A percentile compares a stretch with the other conserved stretches of the same genome.
Conservation (phyloP, 2,329 filamentous ascomycete genomes). For the Scytalidium sp. region DNA sequence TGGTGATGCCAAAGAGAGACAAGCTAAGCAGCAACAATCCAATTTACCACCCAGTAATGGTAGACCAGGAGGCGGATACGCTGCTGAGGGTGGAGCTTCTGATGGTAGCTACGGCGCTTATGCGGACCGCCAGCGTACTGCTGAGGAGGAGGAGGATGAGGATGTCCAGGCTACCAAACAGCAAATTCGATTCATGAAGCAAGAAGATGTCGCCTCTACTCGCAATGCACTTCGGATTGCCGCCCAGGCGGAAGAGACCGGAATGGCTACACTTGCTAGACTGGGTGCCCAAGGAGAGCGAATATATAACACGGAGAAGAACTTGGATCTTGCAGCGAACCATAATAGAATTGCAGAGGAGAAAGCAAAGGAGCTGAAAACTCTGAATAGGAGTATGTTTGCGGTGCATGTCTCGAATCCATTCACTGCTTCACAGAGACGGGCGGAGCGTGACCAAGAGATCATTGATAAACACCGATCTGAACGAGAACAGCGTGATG, state of each 20-base stretch:
- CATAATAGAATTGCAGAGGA: constrained; percentile 76
- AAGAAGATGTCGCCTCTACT: constrained; percentile 71
- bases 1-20: constrained; percentile 30
- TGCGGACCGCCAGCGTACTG: constrained; percentile 74
- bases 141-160: constrained; percentile 71
- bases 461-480: constrained; percentile 66
- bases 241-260: constrained; percentile 67
- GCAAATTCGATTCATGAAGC: constrained; percentile 73
- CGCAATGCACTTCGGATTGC: constrained; percentile 67
- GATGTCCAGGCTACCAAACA: constrained; percentile 70
- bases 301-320: constrained; percentile 77
- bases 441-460: constrained; percentile 61
- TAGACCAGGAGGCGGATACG: constrained; percentile 22
- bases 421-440: constrained; percentile 68
- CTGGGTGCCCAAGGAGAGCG: constrained; percentile 78
- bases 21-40: constrained; percentile 22
- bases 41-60: constrained; percentile 17
- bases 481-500: constrained; percentile 64
- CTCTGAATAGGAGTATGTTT: constrained; percentile 87
- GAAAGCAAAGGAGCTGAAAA: constrained; percentile 79
- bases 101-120: constrained; percentile 46
- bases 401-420: constrained; percentile 75
- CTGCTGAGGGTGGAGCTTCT: constrained; percentile 17
- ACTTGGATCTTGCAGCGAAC: constrained; percentile 75
- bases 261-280: constrained; percentile 67